phyloP scores from a whole-genome alignment of 495 filamentous ascomycete genomes.

The Stereocaulon alpinum region DNA sequence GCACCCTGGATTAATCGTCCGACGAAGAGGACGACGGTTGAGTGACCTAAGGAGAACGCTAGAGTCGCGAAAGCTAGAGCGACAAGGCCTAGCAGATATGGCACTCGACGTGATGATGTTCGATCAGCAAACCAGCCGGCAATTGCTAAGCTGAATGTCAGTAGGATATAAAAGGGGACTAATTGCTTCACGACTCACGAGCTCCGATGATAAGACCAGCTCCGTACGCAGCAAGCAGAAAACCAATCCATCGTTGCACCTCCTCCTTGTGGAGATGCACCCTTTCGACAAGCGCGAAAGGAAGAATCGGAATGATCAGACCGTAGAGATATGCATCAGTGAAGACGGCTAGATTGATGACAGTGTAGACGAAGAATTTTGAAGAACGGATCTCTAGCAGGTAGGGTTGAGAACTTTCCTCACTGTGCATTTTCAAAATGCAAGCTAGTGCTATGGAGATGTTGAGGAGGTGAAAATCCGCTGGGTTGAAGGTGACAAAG shows the following conservation, averaged over 20 bases:
- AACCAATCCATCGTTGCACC: slow-evolving; percentile 57
- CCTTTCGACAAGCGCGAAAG: slow-evolving; percentile 22
- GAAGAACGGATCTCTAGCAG: slow-evolving; percentile 7
- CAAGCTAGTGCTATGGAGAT: too few species aligned
- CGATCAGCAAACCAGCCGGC: slow-evolving; percentile 48
- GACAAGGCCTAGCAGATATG: slow-evolving; percentile 47
- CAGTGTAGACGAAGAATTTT: slow-evolving; percentile 13
- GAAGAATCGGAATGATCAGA: slow-evolving; percentile 26
- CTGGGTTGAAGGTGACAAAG: too few species aligned
- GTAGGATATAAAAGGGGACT: background rate
- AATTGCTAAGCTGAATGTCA: slow-evolving; percentile 17
- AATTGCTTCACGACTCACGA: slow-evolving; percentile 29
- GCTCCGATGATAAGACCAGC: slow-evolving; percentile 52
- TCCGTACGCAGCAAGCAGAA: slow-evolving; percentile 67
- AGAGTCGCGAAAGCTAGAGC: slow-evolving; percentile 44
- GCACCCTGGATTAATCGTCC: slow-evolving; percentile 50
- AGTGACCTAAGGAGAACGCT: slow-evolving; percentile 44
- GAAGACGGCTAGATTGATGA: slow-evolving; percentile 16
- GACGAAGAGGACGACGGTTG: slow-evolving; percentile 38
- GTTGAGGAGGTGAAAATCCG: too few species aligned
- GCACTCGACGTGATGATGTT: slow-evolving; percentile 38
- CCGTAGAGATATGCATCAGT: slow-evolving; percentile 27
- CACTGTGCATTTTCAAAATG: background rate
- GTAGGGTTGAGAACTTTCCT: background rate
- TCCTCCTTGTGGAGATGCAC: slow-evolving; percentile 12